A percentile compares a stretch with the other conserved stretches of the same genome.
Evolutionary conservation across 768 basidiomycete genomes (phyloP).

Genomic region (Multifurca ochricompacta): DNA sequence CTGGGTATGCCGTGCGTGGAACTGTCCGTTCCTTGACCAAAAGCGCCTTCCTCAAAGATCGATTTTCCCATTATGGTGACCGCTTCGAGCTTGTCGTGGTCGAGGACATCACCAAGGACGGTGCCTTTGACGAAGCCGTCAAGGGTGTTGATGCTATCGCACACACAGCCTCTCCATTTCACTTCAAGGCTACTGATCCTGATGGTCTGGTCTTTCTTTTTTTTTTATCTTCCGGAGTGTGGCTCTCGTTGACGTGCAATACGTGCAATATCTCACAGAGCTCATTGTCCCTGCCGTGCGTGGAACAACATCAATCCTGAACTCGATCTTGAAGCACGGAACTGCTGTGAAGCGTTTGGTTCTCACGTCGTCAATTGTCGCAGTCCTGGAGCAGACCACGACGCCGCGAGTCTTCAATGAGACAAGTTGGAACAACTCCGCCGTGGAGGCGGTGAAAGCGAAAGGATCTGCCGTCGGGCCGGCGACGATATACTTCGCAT

Average conservation of each 20-base stretch:
- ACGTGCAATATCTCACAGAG: slow-evolving; percentile 36
- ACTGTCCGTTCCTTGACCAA: slow-evolving; percentile 60
- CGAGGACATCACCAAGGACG: slow-evolving; percentile 53
- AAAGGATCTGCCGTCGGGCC: slow-evolving; percentile 38
- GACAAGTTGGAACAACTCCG: slow-evolving; percentile 46
- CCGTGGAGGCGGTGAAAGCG: slow-evolving; percentile 38
- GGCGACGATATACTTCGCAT: slow-evolving; percentile 43
- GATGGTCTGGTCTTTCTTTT: slow-evolving; percentile 23
- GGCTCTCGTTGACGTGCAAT: not conserved
- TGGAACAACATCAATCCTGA: slow-evolving; percentile 58
- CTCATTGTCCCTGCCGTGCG: slow-evolving; percentile 63
- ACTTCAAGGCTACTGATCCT: slow-evolving; percentile 37
- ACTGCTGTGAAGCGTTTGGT: slow-evolving; percentile 53
- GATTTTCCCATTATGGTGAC: slow-evolving; percentile 47
- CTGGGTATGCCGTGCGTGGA: slow-evolving; percentile 56
- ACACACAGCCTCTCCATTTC: slow-evolving; percentile 62
- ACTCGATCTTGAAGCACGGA: slow-evolving; percentile 49
- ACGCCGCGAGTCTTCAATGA: slow-evolving; percentile 20
- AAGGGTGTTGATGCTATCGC: slow-evolving; percentile 65
- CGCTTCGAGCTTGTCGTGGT: slow-evolving; percentile 61
- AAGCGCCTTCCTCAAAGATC: slow-evolving; percentile 44
- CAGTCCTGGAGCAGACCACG: slow-evolving; percentile 31
- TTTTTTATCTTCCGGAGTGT: not conserved
- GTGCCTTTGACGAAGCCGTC: slow-evolving; percentile 73
- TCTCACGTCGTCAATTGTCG: slow-evolving; percentile 50